Evolutionary conservation across 2,329 filamentous ascomycete genomes (phyloP).

Genomic region (Epichloe scottii): DNA sequence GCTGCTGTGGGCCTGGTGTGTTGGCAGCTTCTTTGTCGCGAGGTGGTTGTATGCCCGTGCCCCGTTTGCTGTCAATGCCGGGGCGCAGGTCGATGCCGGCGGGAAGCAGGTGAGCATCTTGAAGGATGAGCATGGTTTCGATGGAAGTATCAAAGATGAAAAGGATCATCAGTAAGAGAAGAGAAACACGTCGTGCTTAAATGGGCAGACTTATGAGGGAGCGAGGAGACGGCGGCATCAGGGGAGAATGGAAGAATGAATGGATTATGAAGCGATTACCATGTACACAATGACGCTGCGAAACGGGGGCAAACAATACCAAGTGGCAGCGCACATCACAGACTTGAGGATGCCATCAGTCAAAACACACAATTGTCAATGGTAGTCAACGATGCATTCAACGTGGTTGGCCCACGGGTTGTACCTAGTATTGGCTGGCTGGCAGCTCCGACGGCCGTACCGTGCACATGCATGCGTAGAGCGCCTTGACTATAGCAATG

Average conservation of each 20-base stretch:
- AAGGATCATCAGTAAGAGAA: neutral
- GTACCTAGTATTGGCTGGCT: no score
- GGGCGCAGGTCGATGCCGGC: slow-evolving; percentile 11
- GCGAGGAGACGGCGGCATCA: neutral
- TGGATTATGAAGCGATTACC: no score
- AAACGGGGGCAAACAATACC: neutral
- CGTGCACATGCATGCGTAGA: neutral
- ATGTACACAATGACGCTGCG: neutral
- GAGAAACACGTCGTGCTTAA: no score
- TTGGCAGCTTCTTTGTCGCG: slow-evolving; percentile 42
- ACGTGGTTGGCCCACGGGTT: neutral
- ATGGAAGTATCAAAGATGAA: slow-evolving; percentile 7
- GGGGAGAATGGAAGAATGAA: neutral
- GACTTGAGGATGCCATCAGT: neutral
- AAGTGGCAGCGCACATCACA: neutral
- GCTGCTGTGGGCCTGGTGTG: slow-evolving; percentile 55
- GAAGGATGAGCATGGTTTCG: slow-evolving; percentile 14
- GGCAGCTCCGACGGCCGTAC: neutral
- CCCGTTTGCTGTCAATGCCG: slow-evolving; percentile 12
- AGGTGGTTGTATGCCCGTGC: slow-evolving; percentile 32
- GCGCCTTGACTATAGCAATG: neutral
- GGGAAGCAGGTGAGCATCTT: slow-evolving; percentile 8
- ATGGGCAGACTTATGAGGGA: no score
- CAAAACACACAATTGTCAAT: neutral
- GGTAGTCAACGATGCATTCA: neutral